These are phyloP conservation scores for Darksidea phi DNA, from an alignment of 495 filamentous ascomycete genomes.

Conservation along the genomic window DNA sequence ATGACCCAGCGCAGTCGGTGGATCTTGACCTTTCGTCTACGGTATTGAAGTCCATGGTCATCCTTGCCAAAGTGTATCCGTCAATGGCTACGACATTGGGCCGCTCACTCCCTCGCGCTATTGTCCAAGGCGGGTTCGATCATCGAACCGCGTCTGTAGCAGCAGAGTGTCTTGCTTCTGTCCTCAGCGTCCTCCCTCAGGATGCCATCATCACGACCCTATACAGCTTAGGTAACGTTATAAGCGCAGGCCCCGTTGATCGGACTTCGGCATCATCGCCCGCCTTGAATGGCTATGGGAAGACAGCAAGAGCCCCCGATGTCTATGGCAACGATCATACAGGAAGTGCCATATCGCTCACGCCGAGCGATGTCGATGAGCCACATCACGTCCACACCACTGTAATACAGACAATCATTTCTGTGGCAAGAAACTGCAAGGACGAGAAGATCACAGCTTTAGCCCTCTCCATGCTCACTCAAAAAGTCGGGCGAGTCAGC, in stretches of 20 bases:
- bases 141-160: slow-evolving; percentile 67
- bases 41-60: slow-evolving; percentile 76
- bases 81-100: slow-evolving; percentile 72
- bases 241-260: slow-evolving; percentile 62
- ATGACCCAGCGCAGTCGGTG: slow-evolving; percentile 76
- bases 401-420: slow-evolving; percentile 84
- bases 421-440: slow-evolving; percentile 72
- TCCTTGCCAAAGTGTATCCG: slow-evolving; percentile 71
- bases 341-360: slow-evolving; percentile 76
- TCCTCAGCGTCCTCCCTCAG: slow-evolving; percentile 77
- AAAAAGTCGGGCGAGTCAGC: slow-evolving; percentile 84
- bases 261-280: slow-evolving; percentile 40
- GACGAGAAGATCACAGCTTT: slow-evolving; percentile 92
- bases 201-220: slow-evolving; percentile 92
- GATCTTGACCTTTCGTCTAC: slow-evolving; percentile 69
- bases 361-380: slow-evolving; percentile 70
- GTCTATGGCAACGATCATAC: slow-evolving; percentile 57
- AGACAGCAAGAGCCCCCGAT: slow-evolving; percentile 7
- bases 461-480: slow-evolving; percentile 91
- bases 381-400: slow-evolving; percentile 68
- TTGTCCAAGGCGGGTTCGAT: slow-evolving; percentile 73
- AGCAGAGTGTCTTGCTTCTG: slow-evolving; percentile 74
- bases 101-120: slow-evolving; percentile 76
- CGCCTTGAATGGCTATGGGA: slow-evolving; percentile 30
- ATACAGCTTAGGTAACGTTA: slow-evolving; percentile 88